phyloP scores from a whole-genome alignment of 176 grass and related monocot species.

The Triticum dicoccoides region DNA sequence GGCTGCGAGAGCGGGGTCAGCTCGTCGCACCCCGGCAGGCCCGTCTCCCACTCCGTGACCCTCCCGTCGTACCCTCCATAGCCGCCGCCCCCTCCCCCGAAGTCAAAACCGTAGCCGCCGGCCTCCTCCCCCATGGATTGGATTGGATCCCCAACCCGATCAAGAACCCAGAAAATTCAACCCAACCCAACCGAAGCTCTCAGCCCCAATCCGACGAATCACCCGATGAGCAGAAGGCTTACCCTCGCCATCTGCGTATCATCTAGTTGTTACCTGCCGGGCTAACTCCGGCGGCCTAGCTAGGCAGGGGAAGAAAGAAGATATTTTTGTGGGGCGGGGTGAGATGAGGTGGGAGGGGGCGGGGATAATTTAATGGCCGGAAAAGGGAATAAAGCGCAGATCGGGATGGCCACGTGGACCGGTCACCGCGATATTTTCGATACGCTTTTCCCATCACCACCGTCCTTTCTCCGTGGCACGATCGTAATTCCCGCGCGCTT shows the following conservation, averaged over 20 bases:
- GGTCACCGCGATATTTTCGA: constrained; percentile 49
- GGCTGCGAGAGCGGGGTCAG: constrained; percentile 68
- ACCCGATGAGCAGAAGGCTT: neutral
- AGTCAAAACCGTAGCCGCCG: constrained; percentile 19
- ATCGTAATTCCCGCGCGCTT: neutral
- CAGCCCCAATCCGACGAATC: neutral
- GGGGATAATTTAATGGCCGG: neutral
- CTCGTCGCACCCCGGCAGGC: constrained; percentile 52
- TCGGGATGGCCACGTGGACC: constrained; percentile 53
- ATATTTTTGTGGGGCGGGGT: constrained; percentile 7
- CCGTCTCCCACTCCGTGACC: constrained; percentile 77
- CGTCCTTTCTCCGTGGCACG: constrained; percentile 5
- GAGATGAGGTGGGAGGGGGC: neutral
- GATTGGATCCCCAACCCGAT: neutral
- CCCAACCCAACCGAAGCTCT: no score
- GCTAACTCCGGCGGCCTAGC: neutral
- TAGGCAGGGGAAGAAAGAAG: neutral
- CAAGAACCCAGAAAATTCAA: neutral
- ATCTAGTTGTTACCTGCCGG: neutral
- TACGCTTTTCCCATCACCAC: neutral
- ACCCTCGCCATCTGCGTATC: neutral
- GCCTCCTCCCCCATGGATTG: constrained; percentile 50
- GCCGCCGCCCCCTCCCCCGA: neutral
- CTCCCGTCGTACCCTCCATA: constrained; percentile 22
- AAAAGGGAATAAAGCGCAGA: constrained; percentile 33